Conservation (phyloP, 1,284 basidiomycete species). For the Marasmius sp. region DNA sequence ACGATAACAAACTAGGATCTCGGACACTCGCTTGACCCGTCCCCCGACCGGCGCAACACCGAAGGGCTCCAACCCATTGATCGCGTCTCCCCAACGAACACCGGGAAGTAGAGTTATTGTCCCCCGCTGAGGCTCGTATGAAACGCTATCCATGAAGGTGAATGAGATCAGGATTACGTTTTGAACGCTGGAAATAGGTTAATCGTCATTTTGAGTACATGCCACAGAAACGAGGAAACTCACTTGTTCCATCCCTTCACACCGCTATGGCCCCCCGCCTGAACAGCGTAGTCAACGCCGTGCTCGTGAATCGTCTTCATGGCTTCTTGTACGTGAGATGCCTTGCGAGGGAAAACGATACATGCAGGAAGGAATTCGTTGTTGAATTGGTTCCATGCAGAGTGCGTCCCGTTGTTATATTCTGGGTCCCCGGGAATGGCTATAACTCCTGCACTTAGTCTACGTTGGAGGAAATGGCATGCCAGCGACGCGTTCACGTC, state of each 20-base stretch:
- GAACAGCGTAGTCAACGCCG: slow-evolving; percentile 35
- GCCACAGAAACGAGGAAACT: slow-evolving; percentile 13
- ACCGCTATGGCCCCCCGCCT: slow-evolving; percentile 37
- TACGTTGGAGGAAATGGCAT: background rate
- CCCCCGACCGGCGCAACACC: slow-evolving; percentile 38
- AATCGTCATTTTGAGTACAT: background rate
- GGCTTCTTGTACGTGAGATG: slow-evolving; percentile 29
- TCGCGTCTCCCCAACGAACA: slow-evolving; percentile 37
- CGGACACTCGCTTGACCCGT: slow-evolving; percentile 31
- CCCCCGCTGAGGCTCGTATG: slow-evolving; percentile 31
- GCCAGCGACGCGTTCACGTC: background rate
- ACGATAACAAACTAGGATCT: slow-evolving; percentile 33
- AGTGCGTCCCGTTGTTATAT: background rate
- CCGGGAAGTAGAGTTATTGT: slow-evolving; percentile 38
- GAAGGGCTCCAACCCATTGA: slow-evolving; percentile 27
- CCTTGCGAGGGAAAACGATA: slow-evolving; percentile 29
- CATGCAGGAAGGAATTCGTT: slow-evolving; percentile 29
- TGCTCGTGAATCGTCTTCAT: slow-evolving; percentile 34
- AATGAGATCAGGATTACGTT: slow-evolving; percentile 38
- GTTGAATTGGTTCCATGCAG: slow-evolving; percentile 34
- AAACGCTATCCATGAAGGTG: slow-evolving; percentile 32
- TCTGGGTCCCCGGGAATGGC: background rate
- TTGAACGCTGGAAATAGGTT: slow-evolving; percentile 21
- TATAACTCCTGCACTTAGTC: background rate
- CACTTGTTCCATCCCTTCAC: slow-evolving; percentile 42